Base-by-base conservation (phyloP, 2,329 filamentous ascomycete species). In the Exserohilum rostratum region DNA sequence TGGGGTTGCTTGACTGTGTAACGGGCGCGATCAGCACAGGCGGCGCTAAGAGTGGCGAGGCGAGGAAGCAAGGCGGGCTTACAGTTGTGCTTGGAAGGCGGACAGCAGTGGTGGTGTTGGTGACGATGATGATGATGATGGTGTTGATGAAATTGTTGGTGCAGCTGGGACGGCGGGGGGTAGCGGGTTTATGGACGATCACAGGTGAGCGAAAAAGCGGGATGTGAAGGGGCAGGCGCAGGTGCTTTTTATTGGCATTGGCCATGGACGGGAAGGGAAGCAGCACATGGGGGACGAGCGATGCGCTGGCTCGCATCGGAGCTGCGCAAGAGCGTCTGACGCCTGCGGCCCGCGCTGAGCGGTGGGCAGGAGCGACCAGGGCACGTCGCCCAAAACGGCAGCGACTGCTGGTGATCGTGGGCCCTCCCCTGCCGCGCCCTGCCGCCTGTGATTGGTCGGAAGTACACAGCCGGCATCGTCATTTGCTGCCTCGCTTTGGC, bases 231-330 rank as follows among this genome's bases (percentile, higher is more conserved):
- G 64, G 57, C 60, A 49, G 9, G 7, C 4, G 15, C 37, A 50
- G 49, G 53, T 59, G 65, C 67, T 72, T 72, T 70, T 71, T 42
- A 42, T 71, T 42, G 29, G 39, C 39, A 42, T 42, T n/a, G n/a
- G n/a, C n/a, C n/a, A n/a, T n/a, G n/a, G n/a, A n/a, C n/a, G n/a
- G 22, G 25, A 6, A 3, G 3, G 39, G 25, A 25, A 25, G 22
- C 22, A 9, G 25, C 39, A 38, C 55, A 47, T 50, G 53, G 51
- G 50, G 42, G 37, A 46, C 43, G 33, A 35, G 54, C 60, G 71
- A 70, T 72, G 70, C 62, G 70, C 57, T 73, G 71, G 71, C 71
- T 68, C 68, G 62, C 60, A 63, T 68, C 55, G 59, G 58, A 65
- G 22, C 22, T 25, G 22, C 22, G 22, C n/a, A 25, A 25, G 58